Conservation (phyloP, 2,329 filamentous ascomycete genomes). For the Neofusicoccum umdonicola region DNA sequence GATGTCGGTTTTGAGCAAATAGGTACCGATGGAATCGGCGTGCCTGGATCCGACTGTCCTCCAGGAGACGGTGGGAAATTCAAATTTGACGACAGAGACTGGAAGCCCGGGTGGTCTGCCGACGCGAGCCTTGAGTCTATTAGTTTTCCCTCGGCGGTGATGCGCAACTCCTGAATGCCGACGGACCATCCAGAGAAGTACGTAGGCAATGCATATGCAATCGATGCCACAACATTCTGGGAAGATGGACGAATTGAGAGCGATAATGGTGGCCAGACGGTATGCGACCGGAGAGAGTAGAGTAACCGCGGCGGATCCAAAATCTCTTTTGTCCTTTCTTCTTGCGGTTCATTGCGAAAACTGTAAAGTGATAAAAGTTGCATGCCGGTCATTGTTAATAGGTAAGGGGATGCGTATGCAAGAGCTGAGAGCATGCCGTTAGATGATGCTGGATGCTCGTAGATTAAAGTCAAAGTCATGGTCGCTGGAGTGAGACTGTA, state of each 20-base stretch:
- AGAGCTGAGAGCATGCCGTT: slow-evolving; percentile 68
- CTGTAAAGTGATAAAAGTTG: slow-evolving; percentile 76
- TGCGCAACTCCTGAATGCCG: slow-evolving; percentile 83
- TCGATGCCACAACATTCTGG: slow-evolving; percentile 69
- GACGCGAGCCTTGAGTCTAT: slow-evolving; percentile 51
- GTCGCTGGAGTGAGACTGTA: slow-evolving; percentile 58
- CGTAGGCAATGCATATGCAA: slow-evolving; percentile 81
- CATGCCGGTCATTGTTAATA: slow-evolving; percentile 73
- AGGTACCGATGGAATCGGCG: slow-evolving; percentile 20
- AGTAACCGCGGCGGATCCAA: slow-evolving; percentile 58
- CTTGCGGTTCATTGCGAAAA: slow-evolving; percentile 45
- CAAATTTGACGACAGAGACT: slow-evolving; percentile 32
- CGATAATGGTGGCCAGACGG: slow-evolving; percentile 72
- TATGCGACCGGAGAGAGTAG: slow-evolving; percentile 77
- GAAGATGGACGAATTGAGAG: slow-evolving; percentile 73
- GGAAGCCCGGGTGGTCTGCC: slow-evolving; percentile 49
- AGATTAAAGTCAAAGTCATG: slow-evolving; percentile 49
- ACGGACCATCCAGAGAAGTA: slow-evolving; percentile 80
- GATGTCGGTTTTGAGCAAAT: slow-evolving; percentile 45
- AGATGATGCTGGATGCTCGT: slow-evolving; percentile 60
- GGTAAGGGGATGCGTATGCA: slow-evolving; percentile 70
- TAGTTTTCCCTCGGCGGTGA: slow-evolving; percentile 52
- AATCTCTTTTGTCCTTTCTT: slow-evolving; percentile 15
- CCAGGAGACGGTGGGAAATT: slow-evolving; percentile 21
- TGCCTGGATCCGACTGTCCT: not conserved